Evolutionary conservation across 2,329 filamentous ascomycete species (phyloP).

Genomic region (Sporothrix globosa): DNA sequence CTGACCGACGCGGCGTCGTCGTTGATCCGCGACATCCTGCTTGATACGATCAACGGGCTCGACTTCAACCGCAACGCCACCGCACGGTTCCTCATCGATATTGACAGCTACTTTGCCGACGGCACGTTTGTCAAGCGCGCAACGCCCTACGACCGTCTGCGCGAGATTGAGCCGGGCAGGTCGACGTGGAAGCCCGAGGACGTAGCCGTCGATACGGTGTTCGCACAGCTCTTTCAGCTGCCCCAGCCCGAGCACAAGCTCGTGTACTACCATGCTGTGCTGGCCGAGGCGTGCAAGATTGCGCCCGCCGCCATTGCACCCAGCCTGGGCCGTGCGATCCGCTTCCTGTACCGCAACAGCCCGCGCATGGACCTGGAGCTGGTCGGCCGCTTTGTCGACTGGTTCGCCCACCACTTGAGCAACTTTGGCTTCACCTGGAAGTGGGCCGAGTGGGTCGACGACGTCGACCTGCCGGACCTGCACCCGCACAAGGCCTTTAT

Average conservation of each 20-base stretch:
- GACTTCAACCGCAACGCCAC: constrained; percentile 89
- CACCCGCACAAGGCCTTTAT: constrained; percentile 95
- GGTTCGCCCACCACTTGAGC: constrained; percentile 96
- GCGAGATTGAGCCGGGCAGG: constrained; percentile 64
- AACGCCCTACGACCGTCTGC: constrained; percentile 87
- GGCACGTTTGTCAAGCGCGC: constrained; percentile 92
- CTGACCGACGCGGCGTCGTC: constrained; percentile 76
- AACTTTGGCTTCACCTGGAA: constrained; percentile 99
- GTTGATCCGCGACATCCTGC: constrained; percentile 79
- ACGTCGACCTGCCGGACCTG: constrained; percentile 74
- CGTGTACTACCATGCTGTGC: constrained; percentile 92
- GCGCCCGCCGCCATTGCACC: constrained; percentile 96
- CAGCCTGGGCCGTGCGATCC: constrained; percentile 87
- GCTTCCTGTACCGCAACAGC: constrained; percentile 82
- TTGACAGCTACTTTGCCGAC: constrained; percentile 91
- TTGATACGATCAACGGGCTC: constrained; percentile 91
- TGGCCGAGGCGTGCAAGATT: constrained; percentile 95
- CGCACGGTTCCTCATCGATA: constrained; percentile 86
- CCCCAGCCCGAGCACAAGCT: constrained; percentile 88
- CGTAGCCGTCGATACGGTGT: constrained; percentile 94
- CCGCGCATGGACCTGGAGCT: constrained; percentile 86
- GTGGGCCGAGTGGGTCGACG: constrained; percentile 95
- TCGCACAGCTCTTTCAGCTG: constrained; percentile 89
- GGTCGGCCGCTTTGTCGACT: constrained; percentile 85
- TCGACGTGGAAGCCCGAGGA: constrained; percentile 97